phyloP scores from a whole-genome alignment of 345 rosid species.

The Lenwebbia sp. region DNA sequence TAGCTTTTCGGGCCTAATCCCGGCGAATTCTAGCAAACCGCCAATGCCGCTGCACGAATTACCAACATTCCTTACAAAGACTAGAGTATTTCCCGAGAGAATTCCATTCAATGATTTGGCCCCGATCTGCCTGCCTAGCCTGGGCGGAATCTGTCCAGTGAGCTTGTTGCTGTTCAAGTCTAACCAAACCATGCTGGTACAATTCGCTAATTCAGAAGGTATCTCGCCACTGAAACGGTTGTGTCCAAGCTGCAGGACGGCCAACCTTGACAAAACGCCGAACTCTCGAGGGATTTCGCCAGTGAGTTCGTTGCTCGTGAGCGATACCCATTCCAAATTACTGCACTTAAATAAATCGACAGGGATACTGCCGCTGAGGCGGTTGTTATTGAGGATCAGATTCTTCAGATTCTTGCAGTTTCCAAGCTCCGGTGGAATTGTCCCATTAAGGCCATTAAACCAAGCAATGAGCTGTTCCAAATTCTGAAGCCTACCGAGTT shows the following conservation, averaged over 20 bases:
- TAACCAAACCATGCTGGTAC: constrained; percentile 85
- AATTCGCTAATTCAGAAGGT: constrained; percentile 69
- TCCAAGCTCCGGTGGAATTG: constrained; percentile 68
- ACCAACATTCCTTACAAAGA: constrained; percentile 83
- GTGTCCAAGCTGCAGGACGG: constrained; percentile 91
- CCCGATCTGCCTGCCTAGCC: constrained; percentile 83
- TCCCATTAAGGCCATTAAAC: constrained; percentile 74
- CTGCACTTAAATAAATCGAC: constrained; percentile 63
- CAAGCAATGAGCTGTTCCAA: constrained; percentile 90
- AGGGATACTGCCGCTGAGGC: constrained; percentile 67
- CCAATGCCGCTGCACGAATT: constrained; percentile 94
- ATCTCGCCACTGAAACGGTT: constrained; percentile 85
- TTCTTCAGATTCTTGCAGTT: constrained; percentile 61
- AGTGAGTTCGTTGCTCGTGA: constrained; percentile 63
- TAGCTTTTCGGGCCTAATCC: constrained; percentile 82
- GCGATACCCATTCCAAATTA: constrained; percentile 91
- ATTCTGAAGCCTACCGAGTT: constrained; percentile 62
- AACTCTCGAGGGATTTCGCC: constrained; percentile 62
- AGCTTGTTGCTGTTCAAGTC: constrained; percentile 83
- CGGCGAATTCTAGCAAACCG: constrained; percentile 81
- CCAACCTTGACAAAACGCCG: constrained; percentile 59
- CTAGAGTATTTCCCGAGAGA: constrained; percentile 72
- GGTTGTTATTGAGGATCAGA: constrained; percentile 78
- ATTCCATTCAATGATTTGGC: constrained; percentile 74
- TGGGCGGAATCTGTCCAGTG: constrained; percentile 80